phyloP scores from a whole-genome alignment of 306 rosid species.

The Acmispon strigosus region DNA sequence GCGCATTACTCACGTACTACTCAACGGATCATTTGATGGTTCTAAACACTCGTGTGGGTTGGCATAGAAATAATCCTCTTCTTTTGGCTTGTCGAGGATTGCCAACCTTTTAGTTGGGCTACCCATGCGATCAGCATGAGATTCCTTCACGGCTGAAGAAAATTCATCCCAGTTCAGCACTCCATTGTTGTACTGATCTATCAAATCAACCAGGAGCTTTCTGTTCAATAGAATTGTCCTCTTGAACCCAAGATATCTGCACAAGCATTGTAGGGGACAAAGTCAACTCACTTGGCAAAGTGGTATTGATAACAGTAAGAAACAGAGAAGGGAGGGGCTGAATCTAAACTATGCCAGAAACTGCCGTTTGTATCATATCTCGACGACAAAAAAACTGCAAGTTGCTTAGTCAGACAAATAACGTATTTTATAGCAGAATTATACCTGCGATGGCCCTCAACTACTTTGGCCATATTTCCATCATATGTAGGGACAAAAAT shows the following conservation, averaged over 20 bases:
- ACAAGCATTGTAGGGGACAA: slow-evolving; percentile 12
- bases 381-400: not conserved
- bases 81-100: slow-evolving; percentile 83
- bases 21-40: slow-evolving; percentile 41
- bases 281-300: slow-evolving; percentile 14
- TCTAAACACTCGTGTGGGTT: slow-evolving; percentile 90
- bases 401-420: not conserved
- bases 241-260: slow-evolving; percentile 88
- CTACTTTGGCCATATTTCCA: slow-evolving; percentile 99
- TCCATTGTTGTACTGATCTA: slow-evolving; percentile 60
- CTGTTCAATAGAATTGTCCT: slow-evolving; percentile 75
- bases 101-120: slow-evolving; percentile 56
- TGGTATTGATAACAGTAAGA: not conserved
- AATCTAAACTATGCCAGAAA: not conserved
- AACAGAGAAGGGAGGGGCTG: no score
- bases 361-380: not conserved
- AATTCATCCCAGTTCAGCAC: slow-evolving; percentile 69
- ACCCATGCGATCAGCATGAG: slow-evolving; percentile 85
- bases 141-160: slow-evolving; percentile 70
- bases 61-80: slow-evolving; percentile 91
- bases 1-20: slow-evolving; percentile 42
- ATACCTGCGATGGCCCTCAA: slow-evolving; percentile 99
- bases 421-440: not conserved
- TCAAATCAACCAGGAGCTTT: slow-evolving; percentile 74
- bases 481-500: slow-evolving; percentile 95